Evolutionary conservation across 2,329 filamentous ascomycete species (phyloP), one percentile per base, ranked within the genome.

Genomic region (Diaporthe citriasiana): DNA sequence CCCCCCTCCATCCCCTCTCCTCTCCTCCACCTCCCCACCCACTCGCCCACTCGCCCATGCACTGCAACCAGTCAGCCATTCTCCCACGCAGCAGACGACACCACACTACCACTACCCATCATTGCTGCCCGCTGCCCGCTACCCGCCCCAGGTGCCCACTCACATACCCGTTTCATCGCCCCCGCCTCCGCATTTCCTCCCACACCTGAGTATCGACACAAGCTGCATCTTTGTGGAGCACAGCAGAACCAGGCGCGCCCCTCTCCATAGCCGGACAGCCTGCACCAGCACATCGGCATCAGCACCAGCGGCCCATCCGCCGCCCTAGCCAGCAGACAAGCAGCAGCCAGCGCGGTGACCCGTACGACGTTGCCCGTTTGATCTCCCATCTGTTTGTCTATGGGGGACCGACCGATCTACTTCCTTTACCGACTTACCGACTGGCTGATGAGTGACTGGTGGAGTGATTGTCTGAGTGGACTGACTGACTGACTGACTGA

Each of bases 131-230:
- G 40, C 57, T 60, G 45, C 42, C 42, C 47, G 22, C 50, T 65
- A 47, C 40, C 66, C 55, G 47, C 68, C 73, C 69, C 27, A 45
- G 56, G 42, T 42, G 56, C 40, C 73, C 63, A 68, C 63, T 40
- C 63, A 68, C 63, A 63, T n/a, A 68, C 45, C 47, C 63, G 63
- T 68, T 68, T 68, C 47, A 68, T 68, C 74, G 68, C 70, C 74
- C 60, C 74, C 74, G 73, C 74, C 72, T 74, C 74, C 74, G 74
- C 74, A 75, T 73, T 73, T 59, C 55, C 60, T 55, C 71, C 71
- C 74, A 73, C 74, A 69, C 70, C 47, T 57, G 2, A 45, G 22
- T 57, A 71, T n/a, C 35, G 38, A 40, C 47, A n/a, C 45, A 15
- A 35, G 63, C 66, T 71, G 60, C 45, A 68, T 3, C 10, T 42